Evolutionary conservation across 2,329 filamentous ascomycete genomes (phyloP).

Genomic region (Clarireedia sp.): DNA sequence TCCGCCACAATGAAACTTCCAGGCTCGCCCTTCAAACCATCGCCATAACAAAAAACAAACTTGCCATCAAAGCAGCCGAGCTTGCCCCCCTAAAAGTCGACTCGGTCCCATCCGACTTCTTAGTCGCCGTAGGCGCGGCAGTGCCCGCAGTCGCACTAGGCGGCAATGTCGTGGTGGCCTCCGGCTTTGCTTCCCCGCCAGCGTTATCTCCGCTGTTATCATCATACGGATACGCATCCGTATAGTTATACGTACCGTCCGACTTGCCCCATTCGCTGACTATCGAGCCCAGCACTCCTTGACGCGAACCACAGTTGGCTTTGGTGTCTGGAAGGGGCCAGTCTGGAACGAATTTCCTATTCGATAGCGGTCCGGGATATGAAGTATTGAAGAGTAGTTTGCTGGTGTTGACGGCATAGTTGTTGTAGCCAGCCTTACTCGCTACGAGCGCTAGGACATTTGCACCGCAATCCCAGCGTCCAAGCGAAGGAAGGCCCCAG

Average conservation of each 20-base stretch:
- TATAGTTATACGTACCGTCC: conserved; percentile 17
- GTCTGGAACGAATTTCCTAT: conserved; percentile 18
- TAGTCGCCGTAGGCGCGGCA: neutral
- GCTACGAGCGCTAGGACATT: conserved; percentile 24
- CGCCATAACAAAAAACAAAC: conserved; percentile 2
- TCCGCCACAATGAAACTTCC: no score
- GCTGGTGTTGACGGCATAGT: conserved; percentile 24
- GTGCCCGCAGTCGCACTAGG: neutral
- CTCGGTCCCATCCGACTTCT: conserved; percentile 1
- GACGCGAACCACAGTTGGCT: conserved; percentile 15
- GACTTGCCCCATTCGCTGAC: conserved; percentile 14
- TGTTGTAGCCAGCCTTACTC: conserved; percentile 19
- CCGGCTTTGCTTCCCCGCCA: conserved; percentile 4
- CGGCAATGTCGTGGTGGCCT: neutral
- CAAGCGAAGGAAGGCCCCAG: conserved; percentile 34
- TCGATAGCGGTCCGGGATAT: conserved; percentile 32
- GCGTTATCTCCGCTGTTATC: conserved; percentile 10
- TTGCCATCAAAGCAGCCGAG: neutral
- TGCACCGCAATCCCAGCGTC: conserved; percentile 33
- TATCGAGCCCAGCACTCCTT: conserved; percentile 13
- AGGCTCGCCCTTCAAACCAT: neutral
- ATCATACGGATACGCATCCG: conserved; percentile 18
- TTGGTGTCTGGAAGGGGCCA: conserved; percentile 19
- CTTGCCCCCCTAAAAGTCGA: neutral
- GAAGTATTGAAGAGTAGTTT: conserved; percentile 37